Base-by-base conservation (phyloP, 331 rosid genomes). In the Rosa hybrid region DNA sequence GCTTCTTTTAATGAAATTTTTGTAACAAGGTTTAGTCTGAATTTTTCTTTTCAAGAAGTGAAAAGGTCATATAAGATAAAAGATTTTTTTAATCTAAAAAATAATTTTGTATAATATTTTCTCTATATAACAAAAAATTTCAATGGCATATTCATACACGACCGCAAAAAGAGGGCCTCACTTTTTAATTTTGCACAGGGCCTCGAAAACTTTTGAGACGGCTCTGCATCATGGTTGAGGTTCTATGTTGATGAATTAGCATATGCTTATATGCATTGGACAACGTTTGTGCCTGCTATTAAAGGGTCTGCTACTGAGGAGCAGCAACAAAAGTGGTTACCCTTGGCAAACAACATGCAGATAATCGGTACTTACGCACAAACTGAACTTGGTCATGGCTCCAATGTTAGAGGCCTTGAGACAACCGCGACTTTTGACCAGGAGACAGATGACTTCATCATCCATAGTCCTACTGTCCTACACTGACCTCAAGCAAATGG, bases 351-450 rank as follows among this genome's bases (percentile, higher is more conserved):
- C 70, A 91, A 79, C 80, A 90, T 95, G 98, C 89, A 91, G 85
- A 92, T 95, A 79, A 90, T 92, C 77, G 98, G 98, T 83, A 90
- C 96, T 86, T 95, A 92, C 88, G 94, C 99, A 27, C 98, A 92
- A 84, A 95, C 99, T 38, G 99, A 95, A 79, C 99, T 95, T 50
- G 98, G 98, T 59, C 98, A 94, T 75, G 98, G 98, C 62, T 95
- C 98, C 71, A 95, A 95, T 84, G 93, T 95, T 77, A 94, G 86
- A 87, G 98, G 98, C 78, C 94, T 95, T n/a, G 98, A 92, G 86
- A 95, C 97, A 48, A 92, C 92, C 8, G 99, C 97, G 65, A 91
- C 91, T 76, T 92, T 89, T 89, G 98, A 92, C 87, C 90, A 88
- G 23, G 71, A 86, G 79, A 90, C 93, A 10, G 94, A 92, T 4